Percentiles rank a stretch among this genome's conserved stretches.
These are phyloP conservation scores for rapeseed (Brassica napus) DNA, from an alignment of 345 rosid genomes.

Conservation along the genomic window Da-Ae NC_063447.1:4442001-4442500, in stretches of 20 bases:
- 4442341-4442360: slow-evolving; percentile 67
- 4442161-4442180: slow-evolving; percentile 49
- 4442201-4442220: not conserved
- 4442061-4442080: slow-evolving; percentile 49
- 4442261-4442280: slow-evolving; percentile 67
- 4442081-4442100: slow-evolving; percentile 75
- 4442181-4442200: not conserved
- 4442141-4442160: slow-evolving; percentile 86
- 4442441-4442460: slow-evolving; percentile 17
- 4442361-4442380: slow-evolving; percentile 38
- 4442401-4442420: slow-evolving; percentile 3
- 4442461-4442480: not conserved
- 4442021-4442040: slow-evolving; percentile 49
- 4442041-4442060: slow-evolving; percentile 39
- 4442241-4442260: slow-evolving; percentile 46
- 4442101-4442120: slow-evolving; percentile 72
- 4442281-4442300: slow-evolving; percentile 70
- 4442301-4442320: slow-evolving; percentile 60
- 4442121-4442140: slow-evolving; percentile 75
- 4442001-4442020: slow-evolving; percentile 71
- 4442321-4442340: slow-evolving; percentile 78
- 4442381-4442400: not conserved
- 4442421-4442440: slow-evolving; percentile 18
- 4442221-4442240: not conserved
- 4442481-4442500: not conserved